Evolutionary conservation across 192 early-diverging fungal species (phyloP).

Genomic region (Backusella liffmaniae): DNA sequence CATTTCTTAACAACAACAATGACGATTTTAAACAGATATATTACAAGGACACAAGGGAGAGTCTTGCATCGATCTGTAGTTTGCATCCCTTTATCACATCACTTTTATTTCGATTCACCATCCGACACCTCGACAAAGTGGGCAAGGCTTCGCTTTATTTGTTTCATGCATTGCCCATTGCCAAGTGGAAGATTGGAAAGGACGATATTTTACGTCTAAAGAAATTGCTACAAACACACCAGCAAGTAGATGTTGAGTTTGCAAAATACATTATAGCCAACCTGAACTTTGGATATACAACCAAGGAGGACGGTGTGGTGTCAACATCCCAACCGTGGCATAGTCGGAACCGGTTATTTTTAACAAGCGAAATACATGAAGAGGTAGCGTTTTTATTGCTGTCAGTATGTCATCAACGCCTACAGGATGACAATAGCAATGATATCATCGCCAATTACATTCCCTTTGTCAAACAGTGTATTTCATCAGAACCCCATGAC

Average conservation of each 20-base stretch:
- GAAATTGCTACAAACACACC: slow-evolving; percentile 4
- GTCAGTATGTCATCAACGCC: background rate
- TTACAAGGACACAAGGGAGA: slow-evolving; percentile 44
- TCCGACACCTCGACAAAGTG: slow-evolving; percentile 32
- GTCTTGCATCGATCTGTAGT: slow-evolving; percentile 37
- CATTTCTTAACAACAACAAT: slow-evolving; percentile 27
- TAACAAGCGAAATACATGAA: slow-evolving; percentile 17
- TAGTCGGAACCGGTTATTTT: slow-evolving; percentile 1
- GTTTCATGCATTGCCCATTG: slow-evolving; percentile 43
- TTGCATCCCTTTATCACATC: slow-evolving; percentile 29
- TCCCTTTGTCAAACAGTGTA: background rate
- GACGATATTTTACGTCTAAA: slow-evolving; percentile 35
- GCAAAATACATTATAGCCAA: slow-evolving; percentile 24
- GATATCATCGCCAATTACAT: background rate
- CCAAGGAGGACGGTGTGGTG: background rate
- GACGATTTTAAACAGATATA: slow-evolving; percentile 36
- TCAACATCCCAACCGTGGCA: slow-evolving; percentile 18
- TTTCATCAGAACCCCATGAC: background rate
- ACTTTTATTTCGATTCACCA: slow-evolving; percentile 34
- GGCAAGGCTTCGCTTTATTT: slow-evolving; percentile 42
- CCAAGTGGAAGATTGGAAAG: slow-evolving; percentile 32
- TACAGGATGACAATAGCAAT: no score
- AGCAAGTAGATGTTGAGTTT: slow-evolving; percentile 9
- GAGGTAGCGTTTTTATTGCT: slow-evolving; percentile 28
- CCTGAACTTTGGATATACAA: slow-evolving; percentile 17